Evolutionary conservation across 345 rosid species (phyloP), one percentile per base, ranked within the genome.

Genomic region (Syzygium jambos): DNA sequence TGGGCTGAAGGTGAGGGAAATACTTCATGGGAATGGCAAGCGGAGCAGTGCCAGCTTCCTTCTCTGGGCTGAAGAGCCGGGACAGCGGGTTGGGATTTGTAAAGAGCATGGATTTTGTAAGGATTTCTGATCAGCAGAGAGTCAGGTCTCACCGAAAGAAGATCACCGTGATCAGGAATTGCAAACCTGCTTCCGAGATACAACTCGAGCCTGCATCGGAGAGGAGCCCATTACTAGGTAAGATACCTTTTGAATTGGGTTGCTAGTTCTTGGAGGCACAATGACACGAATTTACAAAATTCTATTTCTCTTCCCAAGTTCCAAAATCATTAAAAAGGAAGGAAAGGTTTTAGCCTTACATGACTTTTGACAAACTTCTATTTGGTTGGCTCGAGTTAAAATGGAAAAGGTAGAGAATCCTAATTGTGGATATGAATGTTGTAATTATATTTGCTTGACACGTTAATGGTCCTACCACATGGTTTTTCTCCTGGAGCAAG

Each of bases 141-240:
- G 87, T 86, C 85, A 94, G 90, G 90, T 92, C 92, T 83, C 88
- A 90, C 61, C 87, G 92, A 52, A 95, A 90, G 89, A 94, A 91
- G 82, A 89, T 94, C 49, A 89, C 92, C 1, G 89, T 94, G 86
- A 92, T 95, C 85, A 92, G 95, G 87, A 95, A 88, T 92, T 96
- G 97, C n/a, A 94, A 90, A 59, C 89, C 93, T 38, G 89, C 95
- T 84, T 93, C 92, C 2, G 98, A 96, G 87, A 91, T 91, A 59
- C 94, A 98, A 90, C 94, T 96, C 46, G 95, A 95, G 91, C 95
- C 98, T 87, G 96, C 96, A 56, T 94, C 98, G 11, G 96, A 93
- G 57, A 98, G 98, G 83, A 96, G 96, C 90, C 98, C 98, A 84
- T 90, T 98, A 63, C 89, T 98, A 91, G 99, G 99, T 96, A 93